Conservation (phyloP, 2,329 filamentous ascomycete genomes). For the Trichoderma sp. region DNA sequence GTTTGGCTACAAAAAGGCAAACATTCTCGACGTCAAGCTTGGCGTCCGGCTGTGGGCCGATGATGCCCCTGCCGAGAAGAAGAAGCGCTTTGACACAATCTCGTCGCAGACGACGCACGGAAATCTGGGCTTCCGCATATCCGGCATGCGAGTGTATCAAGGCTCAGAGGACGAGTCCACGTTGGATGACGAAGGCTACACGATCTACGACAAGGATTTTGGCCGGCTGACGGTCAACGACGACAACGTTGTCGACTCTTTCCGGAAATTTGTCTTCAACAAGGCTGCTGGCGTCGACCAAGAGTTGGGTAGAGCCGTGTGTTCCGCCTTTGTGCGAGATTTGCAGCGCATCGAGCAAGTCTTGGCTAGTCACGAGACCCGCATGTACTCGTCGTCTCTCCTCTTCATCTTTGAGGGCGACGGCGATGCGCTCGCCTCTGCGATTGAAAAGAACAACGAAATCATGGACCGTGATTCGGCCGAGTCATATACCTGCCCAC, state of each 20-base stretch:
- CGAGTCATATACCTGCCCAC: conserved; percentile 17
- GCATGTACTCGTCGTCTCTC: conserved; percentile 65
- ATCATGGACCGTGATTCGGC: conserved; percentile 50
- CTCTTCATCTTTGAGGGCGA: conserved; percentile 68
- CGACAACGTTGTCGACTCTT: conserved; percentile 55
- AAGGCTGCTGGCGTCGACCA: conserved; percentile 58
- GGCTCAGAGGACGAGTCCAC: conserved; percentile 54
- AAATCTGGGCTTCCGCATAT: conserved; percentile 62
- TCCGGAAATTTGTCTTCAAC: conserved; percentile 61
- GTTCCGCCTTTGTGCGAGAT: conserved; percentile 55
- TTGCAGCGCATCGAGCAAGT: conserved; percentile 55
- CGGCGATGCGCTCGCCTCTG: conserved; percentile 52
- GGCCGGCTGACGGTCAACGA: conserved; percentile 55
- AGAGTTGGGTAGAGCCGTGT: conserved; percentile 58
- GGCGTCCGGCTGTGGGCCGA: conserved; percentile 86
- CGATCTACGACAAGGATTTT: conserved; percentile 64
- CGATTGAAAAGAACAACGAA: conserved; percentile 56
- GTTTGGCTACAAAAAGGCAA: conserved; percentile 77
- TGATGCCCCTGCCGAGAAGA: conserved; percentile 60
- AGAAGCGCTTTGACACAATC: conserved; percentile 61
- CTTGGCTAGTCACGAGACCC: conserved; percentile 57
- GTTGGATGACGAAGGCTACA: conserved; percentile 57
- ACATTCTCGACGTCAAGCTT: conserved; percentile 92
- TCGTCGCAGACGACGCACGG: conserved; percentile 60
- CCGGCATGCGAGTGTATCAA: conserved; percentile 65